Evolutionary conservation across 148 eudicot genomes (phyloP).

Genomic region (Rhododendron vialii): DNA sequence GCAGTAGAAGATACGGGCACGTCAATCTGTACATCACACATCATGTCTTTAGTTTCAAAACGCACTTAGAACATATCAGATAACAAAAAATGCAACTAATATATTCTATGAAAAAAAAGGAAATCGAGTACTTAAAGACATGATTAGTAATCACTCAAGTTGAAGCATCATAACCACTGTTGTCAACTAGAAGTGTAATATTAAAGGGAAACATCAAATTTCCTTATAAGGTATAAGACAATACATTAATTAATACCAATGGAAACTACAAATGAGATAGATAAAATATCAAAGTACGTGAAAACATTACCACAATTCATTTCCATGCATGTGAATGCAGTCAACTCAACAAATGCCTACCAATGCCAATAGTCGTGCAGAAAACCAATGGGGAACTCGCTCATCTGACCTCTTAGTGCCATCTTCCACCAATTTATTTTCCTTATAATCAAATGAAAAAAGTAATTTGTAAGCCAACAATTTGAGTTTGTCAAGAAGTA

Average conservation of each 20-base stretch:
- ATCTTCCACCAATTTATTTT: constrained; percentile 18
- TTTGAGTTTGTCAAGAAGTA: not conserved
- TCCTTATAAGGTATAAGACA: not conserved
- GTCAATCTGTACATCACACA: constrained; percentile 52
- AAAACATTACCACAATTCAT: not conserved
- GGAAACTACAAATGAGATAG: not conserved
- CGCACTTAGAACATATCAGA: not conserved
- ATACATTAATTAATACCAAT: not conserved
- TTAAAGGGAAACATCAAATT: not conserved
- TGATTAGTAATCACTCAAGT: not conserved
- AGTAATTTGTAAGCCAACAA: constrained; percentile 1
- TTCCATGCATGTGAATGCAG: not conserved
- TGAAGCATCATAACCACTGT: not conserved
- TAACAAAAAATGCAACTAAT: not conserved
- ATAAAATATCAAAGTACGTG: not conserved
- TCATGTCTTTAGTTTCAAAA: not conserved
- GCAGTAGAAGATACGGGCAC: constrained; percentile 67
- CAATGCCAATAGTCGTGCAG: constrained; percentile 58
- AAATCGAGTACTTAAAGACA: not conserved
- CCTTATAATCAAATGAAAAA: constrained; percentile 22
- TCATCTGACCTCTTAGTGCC: constrained; percentile 14
- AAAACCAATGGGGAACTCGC: constrained; percentile 42
- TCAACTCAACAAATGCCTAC: constrained; percentile 35
- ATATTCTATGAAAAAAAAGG: not conserved
- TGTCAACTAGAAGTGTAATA: constrained; percentile 1